Conservation (phyloP, 2,329 filamentous ascomycete species). For the Exophiala sp. region DNA sequence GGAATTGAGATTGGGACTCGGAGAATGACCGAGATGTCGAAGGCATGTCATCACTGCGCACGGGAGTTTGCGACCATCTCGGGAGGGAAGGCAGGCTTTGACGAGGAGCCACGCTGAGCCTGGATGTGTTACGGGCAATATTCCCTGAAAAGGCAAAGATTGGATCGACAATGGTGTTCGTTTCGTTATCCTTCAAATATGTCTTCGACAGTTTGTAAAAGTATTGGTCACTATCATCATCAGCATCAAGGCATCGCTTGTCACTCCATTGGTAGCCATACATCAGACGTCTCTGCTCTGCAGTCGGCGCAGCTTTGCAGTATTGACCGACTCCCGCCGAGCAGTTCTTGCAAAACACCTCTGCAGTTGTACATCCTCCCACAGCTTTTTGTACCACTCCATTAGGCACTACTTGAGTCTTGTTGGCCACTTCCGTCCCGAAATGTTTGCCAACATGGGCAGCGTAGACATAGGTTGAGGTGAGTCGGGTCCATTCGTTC, state of each 20-base stretch:
- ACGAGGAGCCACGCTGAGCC: slow-evolving; percentile 8
- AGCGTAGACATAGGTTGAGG: slow-evolving; percentile 24
- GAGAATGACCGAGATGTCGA: slow-evolving; percentile 2
- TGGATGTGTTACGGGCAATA: neutral
- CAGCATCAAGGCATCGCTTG: neutral
- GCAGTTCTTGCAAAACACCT: slow-evolving; percentile 27
- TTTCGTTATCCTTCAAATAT: slow-evolving; percentile 22
- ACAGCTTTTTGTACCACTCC: slow-evolving; percentile 19
- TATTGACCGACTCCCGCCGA: slow-evolving; percentile 23
- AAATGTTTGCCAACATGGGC: slow-evolving; percentile 20
- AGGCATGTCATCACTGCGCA: neutral
- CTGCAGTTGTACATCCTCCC: slow-evolving; percentile 26
- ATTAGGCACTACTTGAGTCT: slow-evolving; percentile 23
- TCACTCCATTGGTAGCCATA: slow-evolving; percentile 3
- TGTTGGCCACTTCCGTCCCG: slow-evolving; percentile 21
- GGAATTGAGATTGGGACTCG: slow-evolving; percentile 2
- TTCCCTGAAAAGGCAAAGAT: slow-evolving; percentile 17
- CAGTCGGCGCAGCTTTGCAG: slow-evolving; percentile 23
- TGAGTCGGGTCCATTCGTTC: slow-evolving; percentile 28
- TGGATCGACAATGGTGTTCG: slow-evolving; percentile 15
- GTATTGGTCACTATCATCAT: slow-evolving; percentile 17
- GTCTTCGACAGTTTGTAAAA: slow-evolving; percentile 28
- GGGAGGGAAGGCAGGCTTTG: slow-evolving; percentile 7
- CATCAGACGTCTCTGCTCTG: slow-evolving; percentile 19
- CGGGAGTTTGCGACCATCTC: slow-evolving; percentile 12